A percentile compares a stretch with the other conserved stretches of the same genome.
phyloP scores from a whole-genome alignment of 1,284 basidiomycete genomes.

The Irpex rosettiformis region DNA sequence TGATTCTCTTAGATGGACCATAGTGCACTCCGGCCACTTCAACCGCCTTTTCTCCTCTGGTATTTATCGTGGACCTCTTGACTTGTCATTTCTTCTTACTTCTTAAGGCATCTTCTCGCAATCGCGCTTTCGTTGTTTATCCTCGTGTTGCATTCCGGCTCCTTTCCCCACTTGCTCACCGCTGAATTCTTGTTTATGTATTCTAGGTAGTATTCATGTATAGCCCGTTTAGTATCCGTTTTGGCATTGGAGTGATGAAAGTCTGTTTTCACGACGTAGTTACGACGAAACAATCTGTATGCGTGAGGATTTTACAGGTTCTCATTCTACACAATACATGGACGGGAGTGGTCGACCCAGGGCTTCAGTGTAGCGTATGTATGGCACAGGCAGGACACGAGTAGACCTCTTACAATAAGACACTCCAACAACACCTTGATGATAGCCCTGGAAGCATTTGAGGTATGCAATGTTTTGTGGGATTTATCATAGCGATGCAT shows the following conservation, averaged over 20 bases:
- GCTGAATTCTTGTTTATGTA: constrained; percentile 1
- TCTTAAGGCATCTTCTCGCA: background rate
- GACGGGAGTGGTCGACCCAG: too few species aligned
- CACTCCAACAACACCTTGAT: too few species aligned
- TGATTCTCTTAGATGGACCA: background rate
- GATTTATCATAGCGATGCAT: constrained; percentile 4
- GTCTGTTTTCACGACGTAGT: background rate
- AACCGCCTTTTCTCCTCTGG: too few species aligned
- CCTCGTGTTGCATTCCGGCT: background rate
- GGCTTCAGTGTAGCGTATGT: too few species aligned
- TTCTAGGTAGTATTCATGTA: constrained; percentile 1
- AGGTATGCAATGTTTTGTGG: background rate
- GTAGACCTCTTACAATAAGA: too few species aligned
- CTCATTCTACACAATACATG: too few species aligned
- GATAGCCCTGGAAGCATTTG: background rate
- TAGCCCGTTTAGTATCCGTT: background rate
- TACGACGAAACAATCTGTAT: background rate
- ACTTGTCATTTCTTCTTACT: background rate
- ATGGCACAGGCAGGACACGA: too few species aligned
- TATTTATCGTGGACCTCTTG: background rate
- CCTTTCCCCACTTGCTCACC: background rate
- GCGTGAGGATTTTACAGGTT: too few species aligned
- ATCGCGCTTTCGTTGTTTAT: background rate
- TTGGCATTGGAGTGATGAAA: background rate
- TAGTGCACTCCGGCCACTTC: background rate